Conservation (phyloP, 2,329 filamentous ascomycete species). For the Cyclaneusma minus region DNA sequence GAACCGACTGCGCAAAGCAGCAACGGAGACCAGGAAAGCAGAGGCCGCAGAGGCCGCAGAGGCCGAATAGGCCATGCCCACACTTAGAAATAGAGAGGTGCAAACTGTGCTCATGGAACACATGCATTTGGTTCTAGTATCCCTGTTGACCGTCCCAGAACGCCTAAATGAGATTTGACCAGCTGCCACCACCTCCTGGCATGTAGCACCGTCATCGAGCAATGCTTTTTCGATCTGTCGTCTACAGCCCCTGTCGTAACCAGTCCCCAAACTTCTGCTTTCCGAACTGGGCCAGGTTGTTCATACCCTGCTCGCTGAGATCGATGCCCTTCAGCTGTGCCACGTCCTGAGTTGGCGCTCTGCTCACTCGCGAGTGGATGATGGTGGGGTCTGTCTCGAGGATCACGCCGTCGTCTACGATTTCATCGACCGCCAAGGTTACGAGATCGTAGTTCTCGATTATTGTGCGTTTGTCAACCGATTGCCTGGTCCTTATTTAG, state of each 20-base stretch:
- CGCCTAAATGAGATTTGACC: too few species aligned
- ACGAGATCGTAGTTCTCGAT: constrained; percentile 98
- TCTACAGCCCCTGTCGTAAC: constrained; percentile 67
- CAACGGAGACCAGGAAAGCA: constrained; percentile 38
- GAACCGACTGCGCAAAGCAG: constrained; percentile 70
- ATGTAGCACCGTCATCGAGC: too few species aligned
- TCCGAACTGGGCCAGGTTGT: constrained; percentile 87
- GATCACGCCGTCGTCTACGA: constrained; percentile 89
- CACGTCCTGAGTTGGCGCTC: constrained; percentile 79
- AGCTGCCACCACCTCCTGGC: too few species aligned
- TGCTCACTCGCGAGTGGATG: constrained; percentile 82
- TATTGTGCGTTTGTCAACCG: constrained; percentile 92
- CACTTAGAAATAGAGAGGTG: too few species aligned
- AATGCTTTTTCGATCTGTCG: too few species aligned
- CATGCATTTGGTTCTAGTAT: too few species aligned
- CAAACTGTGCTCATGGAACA: too few species aligned
- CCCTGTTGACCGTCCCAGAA: too few species aligned
- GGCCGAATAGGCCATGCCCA: too few species aligned
- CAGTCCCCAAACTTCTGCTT: constrained; percentile 84
- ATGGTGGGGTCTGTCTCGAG: constrained; percentile 94
- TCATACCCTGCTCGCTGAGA: constrained; percentile 84
- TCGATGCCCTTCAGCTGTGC: constrained; percentile 84
- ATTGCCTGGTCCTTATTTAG: constrained; percentile 44
- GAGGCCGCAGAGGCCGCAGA: too few species aligned
- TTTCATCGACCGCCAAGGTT: constrained; percentile 86